These are phyloP conservation scores for Buddleja alternifolia DNA, from an alignment of 257 asterid genomes.

Conservation along the genomic window DNA sequence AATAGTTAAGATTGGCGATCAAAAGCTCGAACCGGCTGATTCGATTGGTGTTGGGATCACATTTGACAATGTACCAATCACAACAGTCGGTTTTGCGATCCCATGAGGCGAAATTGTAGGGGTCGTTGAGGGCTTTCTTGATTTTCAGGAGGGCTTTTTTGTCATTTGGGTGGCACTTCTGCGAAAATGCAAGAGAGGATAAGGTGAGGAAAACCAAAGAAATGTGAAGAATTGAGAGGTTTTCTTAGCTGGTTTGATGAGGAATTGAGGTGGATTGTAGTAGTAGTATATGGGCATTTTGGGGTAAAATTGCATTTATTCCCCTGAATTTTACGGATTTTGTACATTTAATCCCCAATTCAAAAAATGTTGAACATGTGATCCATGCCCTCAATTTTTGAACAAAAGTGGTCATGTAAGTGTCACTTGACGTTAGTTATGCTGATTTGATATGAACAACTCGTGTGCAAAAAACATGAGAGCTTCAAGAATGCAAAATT, in stretches of 20 bases:
- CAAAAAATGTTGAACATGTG: too few relatives aligned
- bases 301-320: too few relatives aligned
- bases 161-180: constrained; percentile 62
- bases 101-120: constrained; percentile 58
- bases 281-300: too few relatives aligned
- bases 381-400: too few relatives aligned
- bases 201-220: constrained; percentile 15
- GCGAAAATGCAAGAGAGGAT: constrained; percentile 24
- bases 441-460: too few relatives aligned
- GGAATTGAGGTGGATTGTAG: too few relatives aligned
- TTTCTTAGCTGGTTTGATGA: constrained; percentile 11
- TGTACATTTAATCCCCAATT: too few relatives aligned
- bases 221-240: not conserved
- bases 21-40: constrained; percentile 36
- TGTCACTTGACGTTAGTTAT: too few relatives aligned
- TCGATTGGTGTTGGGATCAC: constrained; percentile 54
- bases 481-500: too few relatives aligned
- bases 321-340: too few relatives aligned
- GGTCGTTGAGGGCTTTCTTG: constrained; percentile 54
- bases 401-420: too few relatives aligned
- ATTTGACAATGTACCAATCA: constrained; percentile 42
- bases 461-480: too few relatives aligned
- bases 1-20: constrained; percentile 44
- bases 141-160: constrained; percentile 54
- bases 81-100: constrained; percentile 60